phyloP scores from a whole-genome alignment of 352 stramenopile species.

The Globisporangium carolinianum region DNA sequence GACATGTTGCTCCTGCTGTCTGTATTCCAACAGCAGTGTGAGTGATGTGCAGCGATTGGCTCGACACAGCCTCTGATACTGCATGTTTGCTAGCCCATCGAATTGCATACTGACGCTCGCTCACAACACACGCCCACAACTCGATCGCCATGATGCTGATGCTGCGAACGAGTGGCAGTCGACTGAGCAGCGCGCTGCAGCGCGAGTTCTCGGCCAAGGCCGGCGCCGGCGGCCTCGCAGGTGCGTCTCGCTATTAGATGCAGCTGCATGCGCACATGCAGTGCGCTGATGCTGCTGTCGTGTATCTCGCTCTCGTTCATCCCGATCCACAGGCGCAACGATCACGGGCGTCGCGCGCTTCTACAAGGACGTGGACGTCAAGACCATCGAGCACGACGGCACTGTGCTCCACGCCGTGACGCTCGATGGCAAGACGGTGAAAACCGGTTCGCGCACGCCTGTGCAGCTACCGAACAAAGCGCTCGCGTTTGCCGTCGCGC shows the following conservation, averaged over 20 bases:
- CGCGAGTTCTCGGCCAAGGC: slow-evolving; percentile 43
- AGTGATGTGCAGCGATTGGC: neutral
- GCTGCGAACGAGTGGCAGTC: slow-evolving; percentile 21
- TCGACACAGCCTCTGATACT: neutral
- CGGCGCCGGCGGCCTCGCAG: slow-evolving; percentile 32
- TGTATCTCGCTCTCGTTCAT: neutral
- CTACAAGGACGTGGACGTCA: slow-evolving; percentile 75
- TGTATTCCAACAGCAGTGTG: neutral
- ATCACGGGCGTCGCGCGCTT: slow-evolving; percentile 78
- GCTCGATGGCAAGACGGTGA: slow-evolving; percentile 78
- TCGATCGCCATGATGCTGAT: slow-evolving; percentile 12
- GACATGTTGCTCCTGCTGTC: slow-evolving; percentile 32
- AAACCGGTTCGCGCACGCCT: slow-evolving; percentile 57
- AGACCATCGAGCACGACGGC: slow-evolving; percentile 30
- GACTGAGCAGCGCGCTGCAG: slow-evolving; percentile 14
- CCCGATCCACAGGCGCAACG: slow-evolving; percentile 39
- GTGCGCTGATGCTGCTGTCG: neutral
- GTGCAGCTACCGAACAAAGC: slow-evolving; percentile 56
- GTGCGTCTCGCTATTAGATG: slow-evolving; percentile 9
- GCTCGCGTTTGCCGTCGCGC: slow-evolving; percentile 64
- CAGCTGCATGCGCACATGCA: slow-evolving; percentile 9
- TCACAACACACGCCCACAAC: neutral
- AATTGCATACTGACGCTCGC: neutral
- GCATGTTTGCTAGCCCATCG: neutral
- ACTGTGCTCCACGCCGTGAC: slow-evolving; percentile 52